These are phyloP conservation scores for Penstemon newberryi DNA, from an alignment of 257 asterid species.

Conservation along the genomic window DNA sequence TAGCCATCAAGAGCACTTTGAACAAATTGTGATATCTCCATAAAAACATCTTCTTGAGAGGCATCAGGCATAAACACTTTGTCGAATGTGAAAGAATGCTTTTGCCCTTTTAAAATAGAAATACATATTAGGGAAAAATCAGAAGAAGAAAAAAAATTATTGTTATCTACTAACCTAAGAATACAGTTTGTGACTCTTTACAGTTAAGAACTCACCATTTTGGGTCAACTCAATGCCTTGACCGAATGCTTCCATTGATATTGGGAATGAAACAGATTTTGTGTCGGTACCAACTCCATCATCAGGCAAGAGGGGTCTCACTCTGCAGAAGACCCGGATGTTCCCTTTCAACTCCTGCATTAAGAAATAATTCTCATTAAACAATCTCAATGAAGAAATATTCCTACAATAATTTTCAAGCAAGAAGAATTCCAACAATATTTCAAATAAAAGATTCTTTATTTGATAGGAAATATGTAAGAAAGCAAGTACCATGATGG, in stretches of 20 bases:
- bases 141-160: conserved; percentile 11
- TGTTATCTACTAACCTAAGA: neutral
- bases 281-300: conserved; percentile 62
- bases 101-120: conserved; percentile 61
- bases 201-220: conserved; percentile 51
- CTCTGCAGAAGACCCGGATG: conserved; percentile 92
- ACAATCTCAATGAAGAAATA: no score
- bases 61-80: conserved; percentile 84
- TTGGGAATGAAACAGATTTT: conserved; percentile 74
- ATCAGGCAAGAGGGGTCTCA: conserved; percentile 79
- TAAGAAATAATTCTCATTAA: conserved; percentile 13
- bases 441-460: neutral
- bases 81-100: conserved; percentile 79
- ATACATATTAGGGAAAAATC: conserved; percentile 16
- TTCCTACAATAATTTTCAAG: neutral
- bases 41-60: conserved; percentile 84
- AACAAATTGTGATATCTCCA: conserved; percentile 94
- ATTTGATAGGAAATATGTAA: neutral
- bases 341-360: conserved; percentile 91
- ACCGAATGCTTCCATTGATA: conserved; percentile 66
- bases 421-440: conserved; percentile 2
- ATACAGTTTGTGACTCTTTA: conserved; percentile 4
- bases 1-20: conserved; percentile 99
- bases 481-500: conserved; percentile 74
- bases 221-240: conserved; percentile 78